Base-by-base conservation (phyloP, 2,329 filamentous ascomycete genomes). In the Macrophomina phaseolina region DNA sequence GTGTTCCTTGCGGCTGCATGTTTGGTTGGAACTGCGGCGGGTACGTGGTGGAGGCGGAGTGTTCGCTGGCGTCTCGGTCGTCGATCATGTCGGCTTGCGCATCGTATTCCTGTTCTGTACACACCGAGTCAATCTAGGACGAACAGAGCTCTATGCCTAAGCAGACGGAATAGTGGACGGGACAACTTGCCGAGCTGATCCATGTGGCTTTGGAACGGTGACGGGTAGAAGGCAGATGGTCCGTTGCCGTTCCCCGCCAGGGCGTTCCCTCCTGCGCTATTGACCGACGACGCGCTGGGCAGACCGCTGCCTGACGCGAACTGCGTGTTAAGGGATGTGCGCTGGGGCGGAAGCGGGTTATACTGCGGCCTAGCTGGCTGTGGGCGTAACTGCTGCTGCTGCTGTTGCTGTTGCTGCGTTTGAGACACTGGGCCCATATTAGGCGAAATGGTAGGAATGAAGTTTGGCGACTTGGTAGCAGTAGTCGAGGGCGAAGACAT, bases 81-180 rank as follows among this genome's bases (percentile, higher is more conserved):
- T 97, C 94, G 78, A 96, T 89, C 85, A 97, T 91, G 74, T 94
- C 93, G 78, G 87, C 88, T 81, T 93, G 91, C 65, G 92, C 91
- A 78, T 97, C 94, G 82, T 97, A 98, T 84, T 98, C 94, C 86
- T 97, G 93, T 83, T 98, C 94, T 97, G 83, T 84, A 85, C 75
- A 83, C 81, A 88, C 79, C 81, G 77, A 84, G 86, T 91, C 83
- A 90, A 85, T 82, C 85, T 89, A 88, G 85, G 84, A 89, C 84
- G 84, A 83, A 86, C 85, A 88, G 78, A 87, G 84, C 82, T 86
- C 85, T 83, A 85, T 84, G 75, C 73, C 70, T 75, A 81, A 73
- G 77, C 74, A 72, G 74, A 69, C 72, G 74, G 74, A 73, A 77
- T 78, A 84, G 75, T 80, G 81, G 81, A 79, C 74, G 83, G 84